Percentiles rank a stretch among this genome's conserved stretches.
Evolutionary conservation across 2,329 filamentous ascomycete genomes (phyloP).

Genomic region (Trichoderma sp.): DNA sequence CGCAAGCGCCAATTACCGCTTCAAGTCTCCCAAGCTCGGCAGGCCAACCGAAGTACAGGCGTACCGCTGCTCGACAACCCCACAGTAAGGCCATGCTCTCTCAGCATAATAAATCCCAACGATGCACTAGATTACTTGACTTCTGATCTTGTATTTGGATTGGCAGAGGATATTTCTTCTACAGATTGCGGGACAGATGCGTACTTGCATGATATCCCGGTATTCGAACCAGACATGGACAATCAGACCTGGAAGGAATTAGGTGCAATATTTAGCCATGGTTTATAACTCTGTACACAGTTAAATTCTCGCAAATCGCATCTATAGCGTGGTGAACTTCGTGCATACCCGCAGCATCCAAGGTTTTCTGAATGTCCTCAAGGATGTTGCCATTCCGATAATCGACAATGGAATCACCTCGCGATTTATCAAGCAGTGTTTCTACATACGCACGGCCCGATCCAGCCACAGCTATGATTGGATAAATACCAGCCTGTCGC

Average conservation of each 20-base stretch:
- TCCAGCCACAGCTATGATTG: not conserved
- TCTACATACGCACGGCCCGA: not conserved
- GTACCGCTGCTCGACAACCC: not conserved
- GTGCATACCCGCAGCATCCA: not conserved
- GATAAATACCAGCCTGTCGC: not conserved
- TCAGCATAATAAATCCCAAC: not conserved
- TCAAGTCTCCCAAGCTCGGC: not conserved
- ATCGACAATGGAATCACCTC: not conserved
- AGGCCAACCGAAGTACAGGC: not conserved
- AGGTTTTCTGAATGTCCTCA: not conserved
- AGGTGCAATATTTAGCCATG: not conserved
- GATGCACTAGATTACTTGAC: not conserved
- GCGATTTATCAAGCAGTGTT: not conserved
- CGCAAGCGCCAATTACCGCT: not conserved
- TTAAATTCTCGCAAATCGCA: not conserved
- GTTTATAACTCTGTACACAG: not conserved
- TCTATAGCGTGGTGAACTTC: not conserved
- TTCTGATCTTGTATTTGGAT: not conserved
- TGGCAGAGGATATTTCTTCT: not conserved
- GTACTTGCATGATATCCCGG: not conserved
- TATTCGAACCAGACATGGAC: not conserved
- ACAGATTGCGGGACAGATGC: not conserved
- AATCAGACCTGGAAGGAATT: not conserved
- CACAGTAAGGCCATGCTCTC: not conserved
- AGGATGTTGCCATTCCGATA: not conserved